Conservation (phyloP, 2,329 filamentous ascomycete genomes). For the Fusarium tanahbumbuense region DNA sequence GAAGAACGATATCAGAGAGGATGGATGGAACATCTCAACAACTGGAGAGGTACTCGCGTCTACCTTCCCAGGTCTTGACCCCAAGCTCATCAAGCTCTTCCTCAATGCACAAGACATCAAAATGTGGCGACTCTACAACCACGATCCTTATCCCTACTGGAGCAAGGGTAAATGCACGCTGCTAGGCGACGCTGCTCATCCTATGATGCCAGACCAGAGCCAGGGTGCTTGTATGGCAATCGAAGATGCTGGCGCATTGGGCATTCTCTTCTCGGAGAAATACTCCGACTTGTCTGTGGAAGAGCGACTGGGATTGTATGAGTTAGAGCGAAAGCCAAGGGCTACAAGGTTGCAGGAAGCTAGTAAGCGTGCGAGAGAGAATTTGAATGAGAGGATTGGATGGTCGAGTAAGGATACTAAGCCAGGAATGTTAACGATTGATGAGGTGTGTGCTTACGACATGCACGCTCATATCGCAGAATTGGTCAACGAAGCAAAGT, state of each 20-base stretch:
- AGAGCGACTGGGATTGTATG: slow-evolving; percentile 11
- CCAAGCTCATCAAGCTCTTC: slow-evolving; percentile 65
- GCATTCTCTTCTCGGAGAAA: background rate
- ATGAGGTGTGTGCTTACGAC: slow-evolving; percentile 70
- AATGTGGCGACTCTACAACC: slow-evolving; percentile 69
- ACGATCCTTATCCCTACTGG: slow-evolving; percentile 30
- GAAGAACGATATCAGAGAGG: slow-evolving; percentile 65
- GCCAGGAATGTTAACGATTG: slow-evolving; percentile 68
- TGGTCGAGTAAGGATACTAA: slow-evolving; percentile 56
- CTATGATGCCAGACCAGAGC: slow-evolving; percentile 28
- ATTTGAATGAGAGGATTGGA: slow-evolving; percentile 19
- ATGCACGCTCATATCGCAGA: slow-evolving; percentile 43
- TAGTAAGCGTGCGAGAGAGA: slow-evolving; percentile 21
- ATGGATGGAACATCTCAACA: slow-evolving; percentile 64
- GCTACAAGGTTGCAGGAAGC: slow-evolving; percentile 19
- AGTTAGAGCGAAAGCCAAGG: slow-evolving; percentile 11
- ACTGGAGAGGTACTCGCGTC: slow-evolving; percentile 66
- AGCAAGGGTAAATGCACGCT: slow-evolving; percentile 21
- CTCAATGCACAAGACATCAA: slow-evolving; percentile 67
- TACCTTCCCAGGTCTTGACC: slow-evolving; percentile 68
- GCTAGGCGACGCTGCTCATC: slow-evolving; percentile 30
- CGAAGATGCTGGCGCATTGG: slow-evolving; percentile 11
- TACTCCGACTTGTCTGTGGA: slow-evolving; percentile 9
- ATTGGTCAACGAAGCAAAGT: background rate
- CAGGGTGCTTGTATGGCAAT: slow-evolving; percentile 19